Base-by-base conservation (phyloP, 1,284 basidiomycete species). In the Irpex lacteus region DNA sequence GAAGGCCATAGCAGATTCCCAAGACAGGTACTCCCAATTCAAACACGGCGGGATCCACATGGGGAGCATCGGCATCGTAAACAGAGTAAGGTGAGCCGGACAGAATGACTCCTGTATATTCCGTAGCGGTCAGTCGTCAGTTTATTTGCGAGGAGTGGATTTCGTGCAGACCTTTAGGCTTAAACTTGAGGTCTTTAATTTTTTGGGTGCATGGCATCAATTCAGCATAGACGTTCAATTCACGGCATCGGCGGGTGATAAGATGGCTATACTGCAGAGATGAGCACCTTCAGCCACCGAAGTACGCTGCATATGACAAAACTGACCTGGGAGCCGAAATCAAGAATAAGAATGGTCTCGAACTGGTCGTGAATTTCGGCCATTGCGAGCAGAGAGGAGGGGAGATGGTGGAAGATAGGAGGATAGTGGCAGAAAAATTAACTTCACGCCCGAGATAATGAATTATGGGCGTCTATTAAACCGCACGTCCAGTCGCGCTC, bases 71-170 rank as follows among this genome's bases (percentile, higher is more conserved):
- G 49, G 86, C 77, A 70, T 97, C 97, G 78, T 98, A 99, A 18
- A 99, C 98, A 49, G 97, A 98, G 81, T 98, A 99, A 0, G 98
- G 98, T 11, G 98, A 98, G 64, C 98, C 98, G 55, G 96, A 98
- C 53, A 99, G 86, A 73, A 99, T 98, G 76, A 99, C 92, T 67
- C 98, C 96, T 96, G 34, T 8, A 56, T 36, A 56, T 36, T 26
- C 5, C 26, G 32, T 19, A 7, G 36, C 52, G 54, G 69, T 6
- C 58, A 19, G 50, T 18, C 3, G 36, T 40, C 18, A 63, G 62
- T 13, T 32, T 37, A 6, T 11, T 15, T 0, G 54, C 15, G 19
- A 26, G 38, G n/a, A 36, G 18, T 32, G 26, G 38, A 18, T 59
- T 8, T 13, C 11, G 18, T 15, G 18, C 3, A n/a, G 11, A 95